phyloP scores from a whole-genome alignment of 2,329 filamentous ascomycete genomes.

The Lachnellula arida region DNA sequence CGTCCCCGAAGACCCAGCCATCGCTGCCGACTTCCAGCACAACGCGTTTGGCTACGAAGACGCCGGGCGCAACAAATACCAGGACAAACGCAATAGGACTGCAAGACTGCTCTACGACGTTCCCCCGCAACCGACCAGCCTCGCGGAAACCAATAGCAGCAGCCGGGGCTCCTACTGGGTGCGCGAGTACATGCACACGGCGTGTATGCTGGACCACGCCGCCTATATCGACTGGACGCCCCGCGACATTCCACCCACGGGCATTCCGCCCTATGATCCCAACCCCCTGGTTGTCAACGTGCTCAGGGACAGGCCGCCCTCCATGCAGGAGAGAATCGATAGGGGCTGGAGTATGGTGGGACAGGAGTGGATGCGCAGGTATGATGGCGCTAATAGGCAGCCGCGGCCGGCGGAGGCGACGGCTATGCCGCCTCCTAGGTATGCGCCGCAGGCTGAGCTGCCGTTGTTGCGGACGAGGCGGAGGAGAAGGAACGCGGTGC shows the following conservation, averaged over 20 bases:
- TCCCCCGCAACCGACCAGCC: not conserved
- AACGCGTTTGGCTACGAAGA: not conserved
- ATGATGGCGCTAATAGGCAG: not conserved
- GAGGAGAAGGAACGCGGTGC: not conserved
- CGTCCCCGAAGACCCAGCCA: not conserved
- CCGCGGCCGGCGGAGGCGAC: not conserved
- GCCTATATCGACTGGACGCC: not conserved
- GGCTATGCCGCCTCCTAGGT: not conserved
- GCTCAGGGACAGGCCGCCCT: not conserved
- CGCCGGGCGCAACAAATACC: not conserved
- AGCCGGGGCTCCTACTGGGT: not conserved
- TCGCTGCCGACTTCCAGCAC: not conserved
- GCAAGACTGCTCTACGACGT: not conserved
- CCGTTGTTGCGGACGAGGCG: not conserved
- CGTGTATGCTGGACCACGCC: not conserved
- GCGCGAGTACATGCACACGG: not conserved
- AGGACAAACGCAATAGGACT: not conserved
- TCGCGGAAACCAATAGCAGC: not conserved
- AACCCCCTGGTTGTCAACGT: not conserved
- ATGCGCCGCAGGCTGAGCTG: not conserved
- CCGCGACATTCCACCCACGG: not conserved
- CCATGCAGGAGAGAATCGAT: not conserved
- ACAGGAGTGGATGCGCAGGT: not conserved
- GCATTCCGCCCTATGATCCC: not conserved
- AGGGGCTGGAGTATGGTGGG: not conserved